A percentile compares a stretch with the other conserved stretches of the same genome.
Conservation (phyloP, 345 rosid genomes). For the Erysimum cheiranthoides region DNA sequence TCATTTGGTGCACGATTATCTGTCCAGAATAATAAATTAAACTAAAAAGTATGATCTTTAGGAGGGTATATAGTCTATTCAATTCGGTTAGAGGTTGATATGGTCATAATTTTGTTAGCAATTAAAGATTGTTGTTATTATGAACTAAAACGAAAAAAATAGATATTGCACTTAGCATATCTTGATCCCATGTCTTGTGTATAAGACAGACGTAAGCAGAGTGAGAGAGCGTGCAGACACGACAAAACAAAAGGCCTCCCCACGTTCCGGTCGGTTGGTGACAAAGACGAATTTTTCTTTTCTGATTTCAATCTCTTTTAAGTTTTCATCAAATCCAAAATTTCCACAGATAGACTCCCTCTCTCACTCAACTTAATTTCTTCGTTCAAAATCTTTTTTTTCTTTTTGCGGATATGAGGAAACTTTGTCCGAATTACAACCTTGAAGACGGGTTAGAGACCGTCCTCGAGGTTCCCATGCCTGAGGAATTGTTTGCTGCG, state of each 20-base stretch:
- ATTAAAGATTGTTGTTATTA: not conserved
- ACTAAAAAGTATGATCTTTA: not conserved
- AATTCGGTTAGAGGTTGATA: slow-evolving; percentile 23
- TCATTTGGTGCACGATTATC: slow-evolving; percentile 6
- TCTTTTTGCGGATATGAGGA: slow-evolving; percentile 62
- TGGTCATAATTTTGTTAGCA: slow-evolving; percentile 24
- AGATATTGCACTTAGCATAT: slow-evolving; percentile 35
- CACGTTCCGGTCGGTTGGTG: slow-evolving; percentile 88
- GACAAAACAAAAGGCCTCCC: slow-evolving; percentile 63
- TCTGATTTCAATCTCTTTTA: slow-evolving; percentile 38
- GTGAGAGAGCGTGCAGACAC: slow-evolving; percentile 78
- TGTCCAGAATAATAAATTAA: not conserved
- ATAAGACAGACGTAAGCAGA: slow-evolving; percentile 34
- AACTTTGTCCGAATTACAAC: slow-evolving; percentile 84
- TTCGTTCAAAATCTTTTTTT: slow-evolving; percentile 1
- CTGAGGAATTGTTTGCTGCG: slow-evolving; percentile 78
- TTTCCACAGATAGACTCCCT: slow-evolving; percentile 39
- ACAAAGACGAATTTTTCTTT: slow-evolving; percentile 32
- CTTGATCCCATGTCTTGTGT: slow-evolving; percentile 38
- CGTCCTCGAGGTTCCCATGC: slow-evolving; percentile 94
- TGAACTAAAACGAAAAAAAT: slow-evolving; percentile 4
- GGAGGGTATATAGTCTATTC: not conserved
- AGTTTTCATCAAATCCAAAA: slow-evolving; percentile 23
- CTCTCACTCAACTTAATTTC: slow-evolving; percentile 31
- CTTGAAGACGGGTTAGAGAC: slow-evolving; percentile 93